Evolutionary conservation across 495 filamentous ascomycete species (phyloP).

Genomic region (Xylaria nigripes): DNA sequence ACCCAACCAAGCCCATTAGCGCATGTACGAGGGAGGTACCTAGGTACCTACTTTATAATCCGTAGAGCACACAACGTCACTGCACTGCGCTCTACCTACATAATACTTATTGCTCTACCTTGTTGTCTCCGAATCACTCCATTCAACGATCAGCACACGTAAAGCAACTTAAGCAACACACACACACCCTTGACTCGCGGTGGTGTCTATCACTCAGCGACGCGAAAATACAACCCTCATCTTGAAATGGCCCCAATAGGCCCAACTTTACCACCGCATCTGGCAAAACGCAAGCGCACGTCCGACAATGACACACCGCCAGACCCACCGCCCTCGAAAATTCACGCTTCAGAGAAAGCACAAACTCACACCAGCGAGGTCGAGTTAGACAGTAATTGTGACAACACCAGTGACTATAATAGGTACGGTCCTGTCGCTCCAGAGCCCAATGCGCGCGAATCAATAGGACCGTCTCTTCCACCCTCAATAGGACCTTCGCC

Average conservation of each 20-base stretch:
- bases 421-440: conserved; percentile 30
- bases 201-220: neutral
- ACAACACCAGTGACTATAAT: conserved; percentile 13
- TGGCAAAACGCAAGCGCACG: conserved; percentile 45
- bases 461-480: conserved; percentile 15
- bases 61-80: no score
- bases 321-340: conserved; percentile 30
- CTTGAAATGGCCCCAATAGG: conserved; percentile 41
- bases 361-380: conserved; percentile 33
- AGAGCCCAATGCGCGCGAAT: conserved; percentile 4
- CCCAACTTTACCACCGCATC: conserved; percentile 43
- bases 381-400: conserved; percentile 22
- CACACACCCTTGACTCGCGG: neutral
- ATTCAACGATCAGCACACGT: no score
- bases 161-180: neutral
- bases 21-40: no score
- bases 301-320: conserved; percentile 32
- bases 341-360: conserved; percentile 22
- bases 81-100: no score
- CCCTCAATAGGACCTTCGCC: conserved; percentile 12
- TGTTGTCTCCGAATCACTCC: no score
- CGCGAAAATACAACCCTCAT: neutral
- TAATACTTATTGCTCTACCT: no score
- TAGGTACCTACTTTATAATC: no score
- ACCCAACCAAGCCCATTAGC: no score